These are phyloP conservation scores for Camelina laxa DNA, from an alignment of 345 rosid genomes.

Conservation along the genomic window DNA sequence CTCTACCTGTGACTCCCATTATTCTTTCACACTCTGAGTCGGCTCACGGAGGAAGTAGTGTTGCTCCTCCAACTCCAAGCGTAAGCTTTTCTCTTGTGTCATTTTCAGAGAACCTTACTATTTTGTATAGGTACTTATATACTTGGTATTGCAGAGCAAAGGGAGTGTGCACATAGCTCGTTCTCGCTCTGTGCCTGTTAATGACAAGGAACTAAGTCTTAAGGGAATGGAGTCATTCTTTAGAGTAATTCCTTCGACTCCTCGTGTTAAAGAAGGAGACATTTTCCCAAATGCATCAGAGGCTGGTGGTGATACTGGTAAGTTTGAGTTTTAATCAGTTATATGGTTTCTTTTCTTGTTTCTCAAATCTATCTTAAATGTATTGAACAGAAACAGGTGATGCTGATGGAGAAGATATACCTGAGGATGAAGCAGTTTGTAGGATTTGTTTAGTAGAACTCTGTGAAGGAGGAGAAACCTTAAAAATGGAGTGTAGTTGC, in stretches of 20 bases:
- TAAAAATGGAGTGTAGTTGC: constrained; percentile 99
- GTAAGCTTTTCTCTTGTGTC: constrained; percentile 52
- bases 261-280: constrained; percentile 75
- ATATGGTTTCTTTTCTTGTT: not conserved
- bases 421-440: constrained; percentile 94
- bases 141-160: constrained; percentile 58
- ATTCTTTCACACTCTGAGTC: constrained; percentile 55
- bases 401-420: constrained; percentile 83
- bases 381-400: constrained; percentile 55
- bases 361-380: not conserved
- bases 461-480: constrained; percentile 93
- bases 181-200: constrained; percentile 83
- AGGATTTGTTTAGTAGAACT: constrained; percentile 90
- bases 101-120: not conserved
- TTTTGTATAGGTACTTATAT: constrained; percentile 21
- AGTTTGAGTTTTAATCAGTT: constrained; percentile 1
- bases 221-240: constrained; percentile 90
- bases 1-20: constrained; percentile 70
- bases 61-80: constrained; percentile 51
- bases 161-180: constrained; percentile 61
- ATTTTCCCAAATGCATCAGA: constrained; percentile 46
- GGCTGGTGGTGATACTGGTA: constrained; percentile 53
- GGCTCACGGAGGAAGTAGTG: constrained; percentile 48
- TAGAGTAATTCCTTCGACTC: constrained; percentile 82
- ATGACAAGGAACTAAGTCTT: constrained; percentile 64